Conservation (phyloP, 495 filamentous ascomycete genomes). For the Penicillium nucicola region DNA sequence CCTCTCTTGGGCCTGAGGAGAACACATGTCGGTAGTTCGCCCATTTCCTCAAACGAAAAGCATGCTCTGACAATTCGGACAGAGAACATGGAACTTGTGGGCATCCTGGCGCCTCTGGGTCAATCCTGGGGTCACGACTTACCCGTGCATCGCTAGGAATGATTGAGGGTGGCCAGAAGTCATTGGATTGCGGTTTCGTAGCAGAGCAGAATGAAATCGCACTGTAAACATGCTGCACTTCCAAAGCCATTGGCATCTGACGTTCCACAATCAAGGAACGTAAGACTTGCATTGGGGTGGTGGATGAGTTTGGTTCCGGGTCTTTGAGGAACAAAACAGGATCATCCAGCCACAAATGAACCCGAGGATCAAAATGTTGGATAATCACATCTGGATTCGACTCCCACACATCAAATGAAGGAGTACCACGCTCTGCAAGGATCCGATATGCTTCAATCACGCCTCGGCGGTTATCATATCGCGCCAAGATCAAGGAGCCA, state of each 20-base stretch:
- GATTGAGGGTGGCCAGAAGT: slow-evolving; percentile 71
- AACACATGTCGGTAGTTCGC: slow-evolving; percentile 48
- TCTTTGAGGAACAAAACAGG: slow-evolving; percentile 63
- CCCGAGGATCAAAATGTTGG: slow-evolving; percentile 65
- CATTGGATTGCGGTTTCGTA: slow-evolving; percentile 6
- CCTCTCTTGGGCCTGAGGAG: slow-evolving; percentile 53
- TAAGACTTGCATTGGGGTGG: slow-evolving; percentile 21
- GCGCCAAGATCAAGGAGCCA: slow-evolving; percentile 70
- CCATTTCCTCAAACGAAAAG: slow-evolving; percentile 75
- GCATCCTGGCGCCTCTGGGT: slow-evolving; percentile 8
- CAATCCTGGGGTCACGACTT: slow-evolving; percentile 20
- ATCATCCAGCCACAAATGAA: slow-evolving; percentile 67
- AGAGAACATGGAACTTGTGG: slow-evolving; percentile 35
- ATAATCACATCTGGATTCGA: slow-evolving; percentile 68
- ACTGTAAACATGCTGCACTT: slow-evolving; percentile 43
- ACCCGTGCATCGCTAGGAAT: slow-evolving; percentile 56
- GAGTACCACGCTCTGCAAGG: slow-evolving; percentile 53
- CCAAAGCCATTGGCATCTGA: slow-evolving; percentile 52
- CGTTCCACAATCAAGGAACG: slow-evolving; percentile 28
- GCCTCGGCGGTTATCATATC: slow-evolving; percentile 67
- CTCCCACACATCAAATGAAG: slow-evolving; percentile 58
- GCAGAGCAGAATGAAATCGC: slow-evolving; percentile 42
- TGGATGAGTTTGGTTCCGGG: slow-evolving; percentile 12
- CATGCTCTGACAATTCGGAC: slow-evolving; percentile 55
- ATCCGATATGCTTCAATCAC: slow-evolving; percentile 82